phyloP scores from a whole-genome alignment of 208 protist species.

The Trypanosoma brucei region DNA sequence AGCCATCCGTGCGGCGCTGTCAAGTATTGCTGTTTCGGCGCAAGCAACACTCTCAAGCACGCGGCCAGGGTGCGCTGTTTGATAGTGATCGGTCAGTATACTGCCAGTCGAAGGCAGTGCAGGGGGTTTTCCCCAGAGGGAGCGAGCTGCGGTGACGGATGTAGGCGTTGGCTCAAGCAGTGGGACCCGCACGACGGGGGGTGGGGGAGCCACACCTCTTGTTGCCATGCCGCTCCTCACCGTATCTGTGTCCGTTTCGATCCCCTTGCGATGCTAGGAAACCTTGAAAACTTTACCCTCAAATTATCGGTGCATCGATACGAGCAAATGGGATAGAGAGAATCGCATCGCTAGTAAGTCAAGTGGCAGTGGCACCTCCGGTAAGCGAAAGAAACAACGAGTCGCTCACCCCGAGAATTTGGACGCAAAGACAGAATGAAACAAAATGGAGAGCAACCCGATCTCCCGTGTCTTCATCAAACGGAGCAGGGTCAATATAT shows the following conservation, averaged over 20 bases:
- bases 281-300: no score
- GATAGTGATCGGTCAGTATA: conserved; percentile 19
- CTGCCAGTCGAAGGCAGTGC: not conserved
- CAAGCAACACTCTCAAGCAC: not conserved
- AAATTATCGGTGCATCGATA: no score
- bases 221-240: conserved; percentile 2
- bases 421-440: no score
- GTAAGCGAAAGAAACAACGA: no score
- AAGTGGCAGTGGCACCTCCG: no score
- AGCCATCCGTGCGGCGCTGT: not conserved
- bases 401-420: no score
- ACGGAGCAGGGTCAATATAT: no score
- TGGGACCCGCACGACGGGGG: conserved; percentile 21
- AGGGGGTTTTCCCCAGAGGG: conserved; percentile 2
- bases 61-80: not conserved
- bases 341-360: no score
- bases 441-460: no score
- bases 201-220: not conserved
- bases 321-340: no score
- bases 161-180: conserved; percentile 15
- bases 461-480: no score
- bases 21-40: not conserved
- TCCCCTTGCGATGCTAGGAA: not conserved
- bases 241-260: not conserved
- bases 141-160: not conserved